These are phyloP conservation scores for Neltuma alba DNA, from an alignment of 306 rosid genomes.

Conservation along the genomic window DNA sequence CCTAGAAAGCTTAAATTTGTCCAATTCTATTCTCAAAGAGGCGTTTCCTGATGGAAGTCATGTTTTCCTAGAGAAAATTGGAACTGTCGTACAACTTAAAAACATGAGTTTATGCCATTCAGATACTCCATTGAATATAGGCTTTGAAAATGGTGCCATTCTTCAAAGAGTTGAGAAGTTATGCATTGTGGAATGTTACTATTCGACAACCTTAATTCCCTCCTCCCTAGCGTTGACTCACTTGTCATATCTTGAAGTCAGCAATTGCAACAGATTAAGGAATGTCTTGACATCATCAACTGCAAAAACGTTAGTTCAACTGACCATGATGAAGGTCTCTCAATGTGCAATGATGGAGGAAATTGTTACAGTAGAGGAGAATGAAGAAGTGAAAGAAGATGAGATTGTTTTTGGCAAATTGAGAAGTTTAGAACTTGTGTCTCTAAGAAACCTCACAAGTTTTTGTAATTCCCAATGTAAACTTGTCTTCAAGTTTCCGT, in stretches of 20 bases:
- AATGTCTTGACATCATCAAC: constrained; percentile 29
- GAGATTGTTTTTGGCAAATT: constrained; percentile 19
- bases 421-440: constrained; percentile 5
- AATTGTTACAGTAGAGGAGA: not conserved
- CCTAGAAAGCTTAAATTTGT: not conserved
- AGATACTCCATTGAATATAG: not conserved
- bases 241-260: constrained; percentile 20
- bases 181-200: not conserved
- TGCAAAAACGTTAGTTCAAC: constrained; percentile 21
- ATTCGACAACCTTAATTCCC: not conserved
- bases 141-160: not conserved
- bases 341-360: not conserved
- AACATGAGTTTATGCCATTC: not conserved
- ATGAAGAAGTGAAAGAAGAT: not conserved
- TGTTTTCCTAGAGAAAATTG: not conserved
- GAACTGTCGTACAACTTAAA: constrained; percentile 18
- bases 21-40: not conserved
- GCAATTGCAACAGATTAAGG: not conserved
- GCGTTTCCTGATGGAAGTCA: not conserved
- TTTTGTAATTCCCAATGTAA: not conserved
- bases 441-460: not conserved
- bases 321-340: not conserved
- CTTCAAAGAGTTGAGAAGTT: constrained; percentile 19
- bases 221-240: not conserved
- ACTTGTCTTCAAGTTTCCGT: not conserved